These are phyloP conservation scores for Fomes fomentarius DNA, from an alignment of 1,284 basidiomycete genomes.

Conservation along the genomic window DNA sequence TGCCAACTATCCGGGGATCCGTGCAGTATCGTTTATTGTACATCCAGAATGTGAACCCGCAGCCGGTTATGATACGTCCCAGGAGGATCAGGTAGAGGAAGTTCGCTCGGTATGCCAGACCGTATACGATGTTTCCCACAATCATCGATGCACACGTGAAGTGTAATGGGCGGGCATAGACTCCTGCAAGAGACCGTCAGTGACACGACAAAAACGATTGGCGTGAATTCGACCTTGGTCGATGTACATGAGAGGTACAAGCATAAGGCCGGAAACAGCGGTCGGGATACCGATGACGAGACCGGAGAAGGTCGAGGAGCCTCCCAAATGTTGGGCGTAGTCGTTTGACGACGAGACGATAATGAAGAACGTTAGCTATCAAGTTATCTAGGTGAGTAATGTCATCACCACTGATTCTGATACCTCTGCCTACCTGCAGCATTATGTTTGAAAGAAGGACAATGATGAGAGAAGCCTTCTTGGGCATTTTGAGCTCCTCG, in stretches of 20 bases:
- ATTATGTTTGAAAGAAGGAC: constrained; percentile 47
- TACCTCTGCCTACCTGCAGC: constrained; percentile 44
- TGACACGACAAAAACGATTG: neutral
- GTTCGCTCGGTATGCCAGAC: constrained; percentile 46
- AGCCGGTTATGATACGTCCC: constrained; percentile 50
- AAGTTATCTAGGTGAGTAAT: neutral
- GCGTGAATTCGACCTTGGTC: constrained; percentile 51
- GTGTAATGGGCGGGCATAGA: constrained; percentile 51
- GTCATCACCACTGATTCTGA: neutral
- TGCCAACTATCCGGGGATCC: constrained; percentile 67
- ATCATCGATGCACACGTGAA: constrained; percentile 46
- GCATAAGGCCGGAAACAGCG: constrained; percentile 56
- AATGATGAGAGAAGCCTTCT: constrained; percentile 44
- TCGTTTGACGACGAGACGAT: constrained; percentile 66
- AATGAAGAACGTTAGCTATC: constrained; percentile 67
- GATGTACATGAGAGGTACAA: constrained; percentile 59
- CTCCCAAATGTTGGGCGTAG: constrained; percentile 66
- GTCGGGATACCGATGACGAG: constrained; percentile 71
- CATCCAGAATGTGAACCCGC: constrained; percentile 49
- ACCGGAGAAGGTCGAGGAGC: constrained; percentile 67
- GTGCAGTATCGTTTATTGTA: constrained; percentile 66
- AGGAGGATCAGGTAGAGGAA: constrained; percentile 54
- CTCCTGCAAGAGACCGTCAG: constrained; percentile 39
- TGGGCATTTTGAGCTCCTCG: constrained; percentile 52
- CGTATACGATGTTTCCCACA: constrained; percentile 48